phyloP scores from a whole-genome alignment of 257 asterid genomes.

The Nicotiana otophora region DNA sequence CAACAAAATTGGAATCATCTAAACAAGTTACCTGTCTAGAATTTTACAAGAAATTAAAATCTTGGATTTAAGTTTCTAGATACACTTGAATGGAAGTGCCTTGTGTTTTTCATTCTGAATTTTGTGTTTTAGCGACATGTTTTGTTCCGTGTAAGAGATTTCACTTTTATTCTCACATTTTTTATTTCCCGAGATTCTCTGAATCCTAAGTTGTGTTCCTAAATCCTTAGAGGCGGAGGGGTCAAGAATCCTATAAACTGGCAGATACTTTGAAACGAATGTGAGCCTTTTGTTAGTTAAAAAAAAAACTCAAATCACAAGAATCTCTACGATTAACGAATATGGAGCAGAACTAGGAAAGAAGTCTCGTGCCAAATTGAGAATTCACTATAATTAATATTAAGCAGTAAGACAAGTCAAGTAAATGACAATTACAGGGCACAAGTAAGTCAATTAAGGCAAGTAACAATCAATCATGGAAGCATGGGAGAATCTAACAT shows the following conservation, averaged over 20 bases:
- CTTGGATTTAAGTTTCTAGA: not conserved
- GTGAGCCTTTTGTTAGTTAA: not conserved
- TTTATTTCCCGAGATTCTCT: not conserved
- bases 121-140: not conserved
- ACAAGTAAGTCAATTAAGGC: too few species aligned
- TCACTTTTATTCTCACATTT: not conserved
- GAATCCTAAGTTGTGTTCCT: not conserved
- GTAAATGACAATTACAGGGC: too few species aligned
- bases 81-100: not conserved
- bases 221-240: not conserved
- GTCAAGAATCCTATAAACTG: not conserved
- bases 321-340: too few species aligned
- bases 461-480: too few species aligned
- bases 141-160: not conserved
- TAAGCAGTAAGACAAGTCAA: too few species aligned
- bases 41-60: conserved; percentile 12
- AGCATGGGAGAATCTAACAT: too few species aligned
- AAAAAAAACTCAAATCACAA: too few species aligned
- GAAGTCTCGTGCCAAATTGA: too few species aligned
- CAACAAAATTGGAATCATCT: conserved; percentile 56
- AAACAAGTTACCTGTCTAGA: conserved; percentile 19
- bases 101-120: conserved; percentile 6
- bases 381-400: too few species aligned
- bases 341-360: too few species aligned
- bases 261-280: not conserved